Evolutionary conservation across 352 stramenopile species (phyloP), one percentile per base, ranked within the genome.

Genomic region (Phytophthora sp.): DNA sequence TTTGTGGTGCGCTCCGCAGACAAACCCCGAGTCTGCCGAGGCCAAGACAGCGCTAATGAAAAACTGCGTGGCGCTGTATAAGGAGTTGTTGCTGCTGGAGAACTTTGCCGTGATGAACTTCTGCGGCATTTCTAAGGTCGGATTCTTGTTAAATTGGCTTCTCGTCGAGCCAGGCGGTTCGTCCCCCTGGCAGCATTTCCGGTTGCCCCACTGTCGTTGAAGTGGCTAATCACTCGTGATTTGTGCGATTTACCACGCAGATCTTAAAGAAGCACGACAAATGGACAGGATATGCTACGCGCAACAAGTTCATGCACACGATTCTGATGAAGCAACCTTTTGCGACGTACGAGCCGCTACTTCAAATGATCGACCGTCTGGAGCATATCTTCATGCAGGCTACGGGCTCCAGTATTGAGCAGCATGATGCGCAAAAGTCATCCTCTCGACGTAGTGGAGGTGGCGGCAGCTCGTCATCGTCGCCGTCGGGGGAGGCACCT

Each of bases 101-200:
- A 96, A 96, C 62, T 96, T 93, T 65, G 86, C 86, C 3, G 85
- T 96, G 21, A 96, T 96, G 82, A 96, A 96, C 66, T 96, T 94
- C 46, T 96, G 85, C 37, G 88, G 84, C 52, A 93, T 95, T 72
- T 95, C 86, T 39, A 96, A 96, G 78, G 80, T 87, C 15, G 39
- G 37, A 39, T 32, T 9, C 4, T 42, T 52, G 17, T 17, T 24
- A 45, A 54, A 38, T 30, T 56, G 30, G 30, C 13, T 23, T 31
- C 20, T 46, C 2, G n/a, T 53, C 24, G 28, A 62, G 24, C 38
- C 37, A 68, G 54, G 49, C 46, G 38, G 46, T 69, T 50, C 27
- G 61, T 66, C 46, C 43, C 31, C 45, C 45, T 56, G 37, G 41
- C 56, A 54, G 24, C 34, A 34, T 69, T 24, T 42, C 50, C 41